Conservation (phyloP, 2,329 filamentous ascomycete species). For the Alternaria tenuissima region DNA sequence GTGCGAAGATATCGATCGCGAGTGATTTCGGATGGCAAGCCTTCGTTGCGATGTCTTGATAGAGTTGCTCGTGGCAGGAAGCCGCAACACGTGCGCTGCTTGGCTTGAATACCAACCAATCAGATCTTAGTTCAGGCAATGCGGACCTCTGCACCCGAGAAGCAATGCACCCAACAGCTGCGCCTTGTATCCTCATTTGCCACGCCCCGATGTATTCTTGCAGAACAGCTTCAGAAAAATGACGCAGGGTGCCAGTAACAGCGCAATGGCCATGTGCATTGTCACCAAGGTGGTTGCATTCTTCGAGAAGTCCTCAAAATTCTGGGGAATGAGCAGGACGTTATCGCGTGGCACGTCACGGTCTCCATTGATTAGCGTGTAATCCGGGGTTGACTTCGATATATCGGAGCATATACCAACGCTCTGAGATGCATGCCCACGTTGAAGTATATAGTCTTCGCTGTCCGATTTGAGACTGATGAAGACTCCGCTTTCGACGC, state of each 20-base stretch:
- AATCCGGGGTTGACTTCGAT: background rate
- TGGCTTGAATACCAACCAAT: constrained; percentile 8
- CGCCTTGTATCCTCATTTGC: constrained; percentile 1
- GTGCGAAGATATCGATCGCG: background rate
- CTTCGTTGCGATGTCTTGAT: background rate
- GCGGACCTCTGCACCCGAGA: constrained; percentile 11
- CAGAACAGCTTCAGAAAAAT: background rate
- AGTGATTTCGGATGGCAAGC: background rate
- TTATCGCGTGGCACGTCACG: background rate
- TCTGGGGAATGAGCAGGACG: background rate
- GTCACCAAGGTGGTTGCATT: constrained; percentile 10
- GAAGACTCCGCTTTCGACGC: too few relatives aligned
- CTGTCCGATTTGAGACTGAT: background rate
- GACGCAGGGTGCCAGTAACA: constrained; percentile 9
- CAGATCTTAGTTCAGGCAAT: constrained; percentile 1
- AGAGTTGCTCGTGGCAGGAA: constrained; percentile 6
- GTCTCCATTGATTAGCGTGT: background rate
- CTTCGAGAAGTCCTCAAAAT: background rate
- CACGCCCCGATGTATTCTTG: background rate
- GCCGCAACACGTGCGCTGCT: constrained; percentile 3
- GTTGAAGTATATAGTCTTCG: background rate
- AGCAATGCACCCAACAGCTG: constrained; percentile 7
- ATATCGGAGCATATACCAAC: background rate
- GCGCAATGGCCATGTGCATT: constrained; percentile 4
- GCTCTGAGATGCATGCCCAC: background rate